These are phyloP conservation scores for Ettlia oleoabundans DNA, from an alignment of 139 green algal genomes.

Conservation along the genomic window DNA sequence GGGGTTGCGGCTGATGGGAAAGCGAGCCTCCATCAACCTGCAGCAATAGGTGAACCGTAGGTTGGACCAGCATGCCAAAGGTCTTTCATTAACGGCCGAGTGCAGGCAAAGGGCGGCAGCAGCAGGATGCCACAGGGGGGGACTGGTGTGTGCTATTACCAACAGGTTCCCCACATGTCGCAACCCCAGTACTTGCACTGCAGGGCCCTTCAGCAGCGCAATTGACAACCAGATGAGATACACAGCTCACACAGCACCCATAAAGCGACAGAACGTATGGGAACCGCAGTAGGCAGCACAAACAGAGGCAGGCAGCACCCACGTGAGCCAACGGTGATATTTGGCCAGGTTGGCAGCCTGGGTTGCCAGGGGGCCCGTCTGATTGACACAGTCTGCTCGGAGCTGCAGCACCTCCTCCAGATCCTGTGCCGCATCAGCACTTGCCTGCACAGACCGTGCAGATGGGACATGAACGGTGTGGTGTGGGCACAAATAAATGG, in stretches of 20 bases:
- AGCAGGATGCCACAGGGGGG: too few species aligned
- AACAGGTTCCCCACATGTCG: too few species aligned
- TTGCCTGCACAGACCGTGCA: constrained; percentile 35
- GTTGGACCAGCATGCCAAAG: not conserved
- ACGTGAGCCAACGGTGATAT: constrained; percentile 84
- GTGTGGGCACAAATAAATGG: too few species aligned
- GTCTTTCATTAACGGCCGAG: too few species aligned
- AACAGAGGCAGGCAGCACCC: not conserved
- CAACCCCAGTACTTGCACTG: too few species aligned
- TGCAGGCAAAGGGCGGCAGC: too few species aligned
- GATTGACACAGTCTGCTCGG: constrained; percentile 57
- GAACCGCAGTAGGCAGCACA: not conserved
- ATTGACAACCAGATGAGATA: too few species aligned
- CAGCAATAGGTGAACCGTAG: not conserved
- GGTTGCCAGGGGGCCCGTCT: constrained; percentile 43
- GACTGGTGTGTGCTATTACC: too few species aligned
- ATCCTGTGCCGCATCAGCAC: constrained; percentile 74
- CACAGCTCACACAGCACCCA: too few species aligned
- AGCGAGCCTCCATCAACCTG: constrained; percentile 85
- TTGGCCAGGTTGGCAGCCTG: constrained; percentile 62
- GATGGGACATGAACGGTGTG: too few species aligned
- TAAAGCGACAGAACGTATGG: not conserved
- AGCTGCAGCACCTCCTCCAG: constrained; percentile 67
- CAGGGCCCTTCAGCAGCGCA: too few species aligned
- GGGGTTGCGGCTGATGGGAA: constrained; percentile 84